Evolutionary conservation across 306 rosid genomes (phyloP), one percentile per base, ranked within the genome.

Genomic region (Fagus sylvatica): DNA sequence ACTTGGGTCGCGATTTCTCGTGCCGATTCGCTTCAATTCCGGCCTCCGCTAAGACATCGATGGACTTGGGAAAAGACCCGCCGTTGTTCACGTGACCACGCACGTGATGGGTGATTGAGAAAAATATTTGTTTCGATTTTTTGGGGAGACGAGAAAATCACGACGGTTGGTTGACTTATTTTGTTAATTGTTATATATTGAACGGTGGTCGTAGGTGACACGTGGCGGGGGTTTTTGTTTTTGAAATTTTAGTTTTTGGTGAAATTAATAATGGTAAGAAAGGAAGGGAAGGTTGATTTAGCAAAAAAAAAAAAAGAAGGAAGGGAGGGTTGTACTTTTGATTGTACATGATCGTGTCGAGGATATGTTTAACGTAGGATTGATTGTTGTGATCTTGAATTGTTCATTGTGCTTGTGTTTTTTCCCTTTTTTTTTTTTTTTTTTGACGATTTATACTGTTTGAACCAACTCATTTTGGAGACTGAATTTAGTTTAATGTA

Each of bases 21-120:
- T 11, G 79, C 28, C 81, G 97, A 0, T 93, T 78, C 79, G 98
- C 89, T 6, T 53, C 91, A 1, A 74, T 91, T 28, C 85, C 91
- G 53, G 76, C 84, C 6, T 48, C 91, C 8, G 84, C 80, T 3
- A 89, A 84, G 59, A 66, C 89, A 15, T 84, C 86, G 4, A 79
- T 80, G 89, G 90, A 88, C 33, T 71, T 87, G 41, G 85, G 83
- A 4, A 84, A 78, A 74, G 86, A 84, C 33, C 80, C 76, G 1
- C 81, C 80, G 11, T 33, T 69, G 2, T 70, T 88, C 83, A 74
- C 85, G 86, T 84, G 82, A 79, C 6, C 6, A 1, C 2, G 49
- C 30, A 10, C 19, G 51, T 46, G 15, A 46, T 13, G n/a, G 53
- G 5, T 15, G 49, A 49, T 3, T 1, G 15, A 67, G 72, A 17